Conservation (phyloP, 2,329 filamentous ascomycete species). For the Calonectria pseudoturangicola region DNA sequence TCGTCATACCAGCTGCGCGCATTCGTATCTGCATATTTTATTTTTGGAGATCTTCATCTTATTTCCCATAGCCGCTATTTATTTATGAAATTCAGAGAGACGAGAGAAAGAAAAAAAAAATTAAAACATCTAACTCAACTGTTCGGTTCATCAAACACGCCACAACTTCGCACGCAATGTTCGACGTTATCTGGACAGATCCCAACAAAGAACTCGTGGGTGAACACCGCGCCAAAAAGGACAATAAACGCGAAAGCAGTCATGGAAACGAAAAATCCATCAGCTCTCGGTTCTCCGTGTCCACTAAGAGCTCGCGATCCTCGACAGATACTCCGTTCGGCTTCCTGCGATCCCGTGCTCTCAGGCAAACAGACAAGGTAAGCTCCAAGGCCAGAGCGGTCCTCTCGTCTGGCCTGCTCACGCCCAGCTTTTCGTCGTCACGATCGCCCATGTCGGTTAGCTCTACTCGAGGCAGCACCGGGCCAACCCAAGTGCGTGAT, state of each 20-base stretch:
- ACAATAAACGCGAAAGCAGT: slow-evolving; percentile 58
- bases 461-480: slow-evolving; percentile 53
- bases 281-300: slow-evolving; percentile 60
- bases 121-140: background rate
- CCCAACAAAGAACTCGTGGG: slow-evolving; percentile 72
- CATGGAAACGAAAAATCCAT: slow-evolving; percentile 49
- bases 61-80: background rate
- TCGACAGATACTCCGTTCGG: slow-evolving; percentile 63
- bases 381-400: slow-evolving; percentile 45
- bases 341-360: slow-evolving; percentile 65
- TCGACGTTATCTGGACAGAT: slow-evolving; percentile 76
- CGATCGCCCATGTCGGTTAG: slow-evolving; percentile 52
- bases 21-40: background rate
- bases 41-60: background rate
- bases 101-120: background rate
- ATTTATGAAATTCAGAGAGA: background rate
- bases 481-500: slow-evolving; percentile 45
- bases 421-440: slow-evolving; percentile 53
- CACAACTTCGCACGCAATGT: slow-evolving; percentile 65
- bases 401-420: slow-evolving; percentile 50
- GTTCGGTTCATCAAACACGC: background rate
- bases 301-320: slow-evolving; percentile 66
- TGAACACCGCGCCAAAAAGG: slow-evolving; percentile 71
- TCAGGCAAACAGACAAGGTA: slow-evolving; percentile 46
- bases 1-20: background rate